Base-by-base conservation (phyloP, 192 early-diverging fungal genomes). In the Pilaira anomala region DNA sequence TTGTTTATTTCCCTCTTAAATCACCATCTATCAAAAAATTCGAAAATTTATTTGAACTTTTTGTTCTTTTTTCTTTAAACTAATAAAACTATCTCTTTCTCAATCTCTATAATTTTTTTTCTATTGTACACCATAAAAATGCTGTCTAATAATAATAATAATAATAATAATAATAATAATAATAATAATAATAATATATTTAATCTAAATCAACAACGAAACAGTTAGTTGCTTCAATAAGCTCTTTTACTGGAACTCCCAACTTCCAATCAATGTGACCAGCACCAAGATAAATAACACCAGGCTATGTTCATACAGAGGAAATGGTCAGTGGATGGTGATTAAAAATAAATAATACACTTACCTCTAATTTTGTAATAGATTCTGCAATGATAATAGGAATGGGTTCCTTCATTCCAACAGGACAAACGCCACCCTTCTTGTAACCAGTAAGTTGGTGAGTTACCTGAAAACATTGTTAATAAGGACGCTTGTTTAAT, bases 191-290 rank as follows among this genome's bases (percentile, higher is more conserved):
- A n/a, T 48, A 9, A 24, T 56, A 7, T 49, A 13, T 22, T 51
- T 63, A 63, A 41, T 63, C 49, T 21, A 63, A 16, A 25, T 63
- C 62, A 24, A 48, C 49, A 39, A 63, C 25, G 13, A 50, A 18
- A n/a, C 62, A 63, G 9, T 49, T 36, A 24, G 62, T 51, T 16
- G 62, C 19, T 16, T 80, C 59, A 4, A 91, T 66, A 62, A 93
- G 87, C 16, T 33, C 50, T 11, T 79, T 60, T 1, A 87, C 71
- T 21, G 88, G 82, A 21, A 91, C 60, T 5, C 85, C 83, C 33
- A 92, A 74, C 73, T 95, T 95, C 84, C 86, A 95, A 63, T 95
- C 92, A 7, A 87, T 60, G 75, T 93, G 86, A 1, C 93, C 93
- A 25, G 85, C 91, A 22, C 93, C 93, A n/a, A 93, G 63, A 67